Base-by-base conservation (phyloP, 1,284 basidiomycete genomes). In the Gymnopus androsaceus region DNA sequence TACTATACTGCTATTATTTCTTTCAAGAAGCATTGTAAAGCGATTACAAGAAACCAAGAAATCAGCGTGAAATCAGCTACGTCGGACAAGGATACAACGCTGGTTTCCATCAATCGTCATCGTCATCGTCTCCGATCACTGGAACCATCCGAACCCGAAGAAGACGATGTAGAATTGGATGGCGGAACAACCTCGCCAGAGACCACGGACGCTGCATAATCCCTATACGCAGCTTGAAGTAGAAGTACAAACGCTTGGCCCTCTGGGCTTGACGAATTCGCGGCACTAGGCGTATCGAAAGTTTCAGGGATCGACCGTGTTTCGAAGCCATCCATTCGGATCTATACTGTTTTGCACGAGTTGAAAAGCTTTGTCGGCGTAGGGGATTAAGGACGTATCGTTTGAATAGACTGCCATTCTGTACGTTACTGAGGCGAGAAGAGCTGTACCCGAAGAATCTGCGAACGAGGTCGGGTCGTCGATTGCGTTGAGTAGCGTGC, bases 241-340 rank as follows among this genome's bases (percentile, higher is more conserved):
- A 88, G 69, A 11, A 90, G 66, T 8, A 87, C 76, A 63, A 92
- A 91, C 4, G 83, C 83, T 69, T 90, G 86, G 0, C 77, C 80
- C 66, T 83, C 80, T 4, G 81, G 79, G 57, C 80, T 84, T 42
- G 79, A 67, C 17, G 66, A 60, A 3, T 79, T 81, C 47, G 76
- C 67, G 2, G 62, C 50, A 9, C 71, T 72, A 5, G 74, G 72
- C 2, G 71, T 64, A 53, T 71, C 66, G 70, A 86, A 90, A 2
- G 77, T 75, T 44, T 79, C 64, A 1, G 88, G n/a, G 89, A 64
- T 90, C 75, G 33, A 87, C 85, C 2, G 87, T 83, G 54, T 83
- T 77, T 19, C 68, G 71, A 15, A 90, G 74, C 79, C 83, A 85
- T 1, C 80, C 81, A 36, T 77, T 61, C 1, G 58, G 56, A 53